Evolutionary conservation across 164 flowering plant species (phyloP).

Genomic region (Nymphaea colorata): DNA sequence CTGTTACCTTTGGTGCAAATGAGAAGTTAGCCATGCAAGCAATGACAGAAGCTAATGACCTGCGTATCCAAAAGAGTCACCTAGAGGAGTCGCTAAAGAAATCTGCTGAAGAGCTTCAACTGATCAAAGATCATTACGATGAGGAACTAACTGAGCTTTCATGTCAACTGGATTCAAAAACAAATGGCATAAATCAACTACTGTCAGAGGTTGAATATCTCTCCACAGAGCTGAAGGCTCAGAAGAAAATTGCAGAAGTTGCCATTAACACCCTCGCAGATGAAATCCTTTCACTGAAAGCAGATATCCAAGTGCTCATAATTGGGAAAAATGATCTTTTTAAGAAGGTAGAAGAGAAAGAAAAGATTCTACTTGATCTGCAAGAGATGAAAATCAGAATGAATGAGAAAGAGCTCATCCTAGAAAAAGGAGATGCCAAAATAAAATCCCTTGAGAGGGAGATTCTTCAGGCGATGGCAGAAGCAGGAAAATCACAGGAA

Average conservation of each 20-base stretch:
- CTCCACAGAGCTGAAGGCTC: conserved; percentile 37
- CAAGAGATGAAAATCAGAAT: conserved; percentile 22
- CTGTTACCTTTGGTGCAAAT: conserved; percentile 68
- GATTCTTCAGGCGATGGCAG: conserved; percentile 29
- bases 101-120: conserved; percentile 42
- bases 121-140: conserved; percentile 34
- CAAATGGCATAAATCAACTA: conserved; percentile 27
- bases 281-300: conserved; percentile 30
- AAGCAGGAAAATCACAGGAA: conserved; percentile 31
- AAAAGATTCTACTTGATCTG: conserved; percentile 24
- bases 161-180: conserved; percentile 20
- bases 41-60: conserved; percentile 53
- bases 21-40: conserved; percentile 73
- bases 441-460: conserved; percentile 31
- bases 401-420: conserved; percentile 23
- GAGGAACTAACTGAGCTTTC: conserved; percentile 34
- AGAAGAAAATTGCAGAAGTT: conserved; percentile 33
- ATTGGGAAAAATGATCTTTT: conserved; percentile 23
- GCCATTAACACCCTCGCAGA: conserved; percentile 15
- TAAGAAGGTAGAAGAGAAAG: conserved; percentile 23
- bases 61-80: conserved; percentile 38
- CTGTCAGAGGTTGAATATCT: conserved; percentile 27
- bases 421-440: conserved; percentile 26
- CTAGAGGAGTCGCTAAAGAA: conserved; percentile 44
- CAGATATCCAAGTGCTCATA: conserved; percentile 31